A percentile compares a stretch with the other conserved stretches of the same genome.
Conservation (phyloP, 441 rosid species). For the Melastoma candidum region DNA sequence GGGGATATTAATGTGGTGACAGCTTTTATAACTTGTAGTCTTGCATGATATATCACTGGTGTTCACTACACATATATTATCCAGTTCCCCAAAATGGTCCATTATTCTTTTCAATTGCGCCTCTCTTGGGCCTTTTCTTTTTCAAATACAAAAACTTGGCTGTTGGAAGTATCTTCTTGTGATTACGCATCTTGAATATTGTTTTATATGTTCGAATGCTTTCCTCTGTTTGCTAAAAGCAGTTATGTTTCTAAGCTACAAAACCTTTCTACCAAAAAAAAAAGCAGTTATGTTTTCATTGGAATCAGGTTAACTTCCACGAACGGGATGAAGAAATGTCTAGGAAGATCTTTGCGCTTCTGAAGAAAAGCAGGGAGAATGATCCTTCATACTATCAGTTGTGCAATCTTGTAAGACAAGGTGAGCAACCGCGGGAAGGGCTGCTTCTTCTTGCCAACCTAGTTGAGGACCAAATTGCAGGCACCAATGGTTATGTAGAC, state of each 20-base stretch:
- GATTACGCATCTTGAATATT: too few relatives aligned
- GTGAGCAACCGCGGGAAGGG: conserved; percentile 97
- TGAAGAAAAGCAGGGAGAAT: conserved; percentile 58
- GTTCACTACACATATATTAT: too few relatives aligned
- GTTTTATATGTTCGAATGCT: neutral
- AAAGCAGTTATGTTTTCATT: neutral
- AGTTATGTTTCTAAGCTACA: neutral
- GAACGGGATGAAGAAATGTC: conserved; percentile 80
- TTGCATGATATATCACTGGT: too few relatives aligned
- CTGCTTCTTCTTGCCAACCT: conserved; percentile 71
- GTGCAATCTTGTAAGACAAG: conserved; percentile 82
- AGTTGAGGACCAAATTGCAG: conserved; percentile 66
- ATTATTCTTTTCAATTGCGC: too few relatives aligned
- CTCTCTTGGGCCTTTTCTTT: too few relatives aligned
- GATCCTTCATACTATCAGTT: conserved; percentile 71
- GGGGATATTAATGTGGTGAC: too few relatives aligned
- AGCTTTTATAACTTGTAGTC: too few relatives aligned
- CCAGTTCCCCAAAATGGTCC: too few relatives aligned
- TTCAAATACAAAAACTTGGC: too few relatives aligned
- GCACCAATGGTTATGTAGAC: conserved; percentile 20
- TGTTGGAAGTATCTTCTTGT: too few relatives aligned
- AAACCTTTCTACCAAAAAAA: too few relatives aligned
- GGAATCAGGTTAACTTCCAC: conserved; percentile 51
- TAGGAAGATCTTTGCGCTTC: conserved; percentile 49
- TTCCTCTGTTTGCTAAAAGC: neutral